A percentile compares a stretch with the other conserved stretches of the same genome.
These are phyloP conservation scores for Colletotrichum sp. DNA, from an alignment of 2,329 filamentous ascomycete species.

Conservation along the genomic window DNA sequence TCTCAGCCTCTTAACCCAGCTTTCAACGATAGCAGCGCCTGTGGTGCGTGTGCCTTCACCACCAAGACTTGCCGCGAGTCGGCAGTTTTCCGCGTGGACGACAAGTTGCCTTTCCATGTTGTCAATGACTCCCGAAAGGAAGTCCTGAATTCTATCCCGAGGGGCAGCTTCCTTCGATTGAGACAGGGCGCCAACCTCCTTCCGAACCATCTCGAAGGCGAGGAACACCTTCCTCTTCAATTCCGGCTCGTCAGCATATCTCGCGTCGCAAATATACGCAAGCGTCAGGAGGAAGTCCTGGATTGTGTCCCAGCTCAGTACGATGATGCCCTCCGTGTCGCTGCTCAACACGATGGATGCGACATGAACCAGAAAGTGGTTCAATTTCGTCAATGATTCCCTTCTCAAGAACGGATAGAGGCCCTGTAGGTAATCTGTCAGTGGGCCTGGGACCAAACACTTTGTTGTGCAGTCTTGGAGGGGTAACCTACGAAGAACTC, in stretches of 20 bases:
- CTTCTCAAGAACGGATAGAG: neutral
- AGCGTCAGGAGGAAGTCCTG: neutral
- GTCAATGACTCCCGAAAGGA: neutral
- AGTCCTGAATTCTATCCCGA: rapidly evolving
- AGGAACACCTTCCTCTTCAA: neutral
- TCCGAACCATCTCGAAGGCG: neutral
- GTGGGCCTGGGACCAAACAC: rapidly evolving
- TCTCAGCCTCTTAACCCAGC: neutral
- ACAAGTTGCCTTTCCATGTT: neutral
- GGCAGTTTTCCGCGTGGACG: neutral
- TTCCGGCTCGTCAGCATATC: neutral
- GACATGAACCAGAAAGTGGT: neutral
- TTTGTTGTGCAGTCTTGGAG: neutral
- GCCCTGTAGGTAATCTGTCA: neutral
- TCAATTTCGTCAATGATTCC: neutral
- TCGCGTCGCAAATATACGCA: neutral
- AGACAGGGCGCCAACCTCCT: rapidly evolving
- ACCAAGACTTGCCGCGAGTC: neutral
- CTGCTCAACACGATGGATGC: neutral
- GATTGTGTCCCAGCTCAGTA: neutral
- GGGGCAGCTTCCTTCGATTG: neutral
- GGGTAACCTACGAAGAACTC: neutral
- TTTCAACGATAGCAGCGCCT: neutral
- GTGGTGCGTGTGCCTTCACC: neutral
- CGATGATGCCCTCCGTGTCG: neutral